A percentile compares a stretch with the other conserved stretches of the same genome.
Conservation (phyloP, 2,329 filamentous ascomycete genomes). For the Cladosporium velox region DNA sequence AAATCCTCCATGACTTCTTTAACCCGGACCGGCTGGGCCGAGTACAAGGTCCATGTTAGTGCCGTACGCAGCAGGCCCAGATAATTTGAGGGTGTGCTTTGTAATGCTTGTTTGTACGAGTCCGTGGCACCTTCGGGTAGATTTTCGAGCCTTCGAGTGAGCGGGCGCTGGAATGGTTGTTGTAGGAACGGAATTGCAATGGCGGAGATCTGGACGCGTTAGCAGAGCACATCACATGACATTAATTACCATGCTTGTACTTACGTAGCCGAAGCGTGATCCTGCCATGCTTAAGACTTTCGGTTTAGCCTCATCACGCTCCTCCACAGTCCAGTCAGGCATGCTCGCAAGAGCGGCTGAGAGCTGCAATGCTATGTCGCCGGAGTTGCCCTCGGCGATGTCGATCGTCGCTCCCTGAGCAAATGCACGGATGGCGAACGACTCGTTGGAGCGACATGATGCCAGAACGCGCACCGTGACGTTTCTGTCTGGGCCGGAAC, state of each 20-base stretch:
- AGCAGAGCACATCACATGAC: no score
- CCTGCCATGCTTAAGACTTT: constrained; percentile 22
- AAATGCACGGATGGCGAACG: constrained; percentile 9
- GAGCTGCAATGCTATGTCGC: constrained; percentile 21
- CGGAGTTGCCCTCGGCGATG: constrained; percentile 19
- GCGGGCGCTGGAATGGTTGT: not conserved
- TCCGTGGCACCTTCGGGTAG: no score
- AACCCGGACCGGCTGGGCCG: no score
- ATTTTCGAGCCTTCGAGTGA: no score
- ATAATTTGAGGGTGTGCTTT: no score
- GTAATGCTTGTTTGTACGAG: no score
- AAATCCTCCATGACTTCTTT: no score
- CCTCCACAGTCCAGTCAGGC: constrained; percentile 16
- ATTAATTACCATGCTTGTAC: no score
- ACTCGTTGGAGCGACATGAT: constrained; percentile 7
- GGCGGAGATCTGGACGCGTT: constrained; percentile 2
- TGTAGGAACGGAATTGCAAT: constrained; percentile 22
- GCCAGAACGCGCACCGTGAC: not conserved
- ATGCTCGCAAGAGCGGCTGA: constrained; percentile 14
- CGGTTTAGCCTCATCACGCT: constrained; percentile 20
- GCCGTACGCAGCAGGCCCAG: no score
- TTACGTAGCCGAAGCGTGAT: constrained; percentile 19
- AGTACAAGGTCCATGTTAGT: no score
- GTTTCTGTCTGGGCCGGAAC: not conserved
- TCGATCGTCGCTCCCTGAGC: constrained; percentile 7